phyloP scores from a whole-genome alignment of 345 rosid species.

The Atalantia buxifolia region DNA sequence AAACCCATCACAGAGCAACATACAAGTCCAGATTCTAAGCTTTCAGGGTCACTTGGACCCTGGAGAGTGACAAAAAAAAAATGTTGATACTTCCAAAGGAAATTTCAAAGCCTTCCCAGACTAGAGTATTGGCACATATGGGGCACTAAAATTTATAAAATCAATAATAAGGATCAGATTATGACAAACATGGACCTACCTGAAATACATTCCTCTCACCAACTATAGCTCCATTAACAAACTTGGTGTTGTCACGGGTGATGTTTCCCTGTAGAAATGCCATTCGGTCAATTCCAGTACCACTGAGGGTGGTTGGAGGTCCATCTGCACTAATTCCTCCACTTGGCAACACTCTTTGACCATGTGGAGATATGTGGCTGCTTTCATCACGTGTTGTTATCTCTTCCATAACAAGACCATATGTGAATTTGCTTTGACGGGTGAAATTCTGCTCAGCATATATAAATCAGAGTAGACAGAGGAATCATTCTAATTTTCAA shows the following conservation, averaged over 20 bases:
- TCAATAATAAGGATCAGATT: not conserved
- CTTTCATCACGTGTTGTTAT: slow-evolving; percentile 96
- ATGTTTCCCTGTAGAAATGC: slow-evolving; percentile 91
- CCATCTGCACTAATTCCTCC: slow-evolving; percentile 99
- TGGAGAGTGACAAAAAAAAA: not conserved
- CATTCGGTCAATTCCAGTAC: slow-evolving; percentile 90
- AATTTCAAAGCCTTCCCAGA: not conserved
- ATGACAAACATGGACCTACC: slow-evolving; percentile 41
- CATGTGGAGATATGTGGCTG: slow-evolving; percentile 81
- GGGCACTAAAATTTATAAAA: not conserved
- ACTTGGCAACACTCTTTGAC: slow-evolving; percentile 90
- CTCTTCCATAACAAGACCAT: slow-evolving; percentile 98
- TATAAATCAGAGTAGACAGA: slow-evolving; percentile 9
- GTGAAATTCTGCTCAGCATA: slow-evolving; percentile 72
- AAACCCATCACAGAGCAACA: not conserved
- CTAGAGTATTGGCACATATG: not conserved
- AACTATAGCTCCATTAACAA: slow-evolving; percentile 93
- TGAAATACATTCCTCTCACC: slow-evolving; percentile 96
- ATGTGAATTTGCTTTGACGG: slow-evolving; percentile 96
- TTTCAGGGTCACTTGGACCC: not conserved
- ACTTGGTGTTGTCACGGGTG: slow-evolving; percentile 96
- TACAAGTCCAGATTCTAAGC: not conserved
- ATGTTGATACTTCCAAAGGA: not conserved
- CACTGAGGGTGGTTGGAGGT: slow-evolving; percentile 98
- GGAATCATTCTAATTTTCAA: not conserved